A percentile compares a stretch with the other conserved stretches of the same genome.
Evolutionary conservation across 2,329 filamentous ascomycete species (phyloP).

Genomic region (Stemphylium vesicarium): DNA sequence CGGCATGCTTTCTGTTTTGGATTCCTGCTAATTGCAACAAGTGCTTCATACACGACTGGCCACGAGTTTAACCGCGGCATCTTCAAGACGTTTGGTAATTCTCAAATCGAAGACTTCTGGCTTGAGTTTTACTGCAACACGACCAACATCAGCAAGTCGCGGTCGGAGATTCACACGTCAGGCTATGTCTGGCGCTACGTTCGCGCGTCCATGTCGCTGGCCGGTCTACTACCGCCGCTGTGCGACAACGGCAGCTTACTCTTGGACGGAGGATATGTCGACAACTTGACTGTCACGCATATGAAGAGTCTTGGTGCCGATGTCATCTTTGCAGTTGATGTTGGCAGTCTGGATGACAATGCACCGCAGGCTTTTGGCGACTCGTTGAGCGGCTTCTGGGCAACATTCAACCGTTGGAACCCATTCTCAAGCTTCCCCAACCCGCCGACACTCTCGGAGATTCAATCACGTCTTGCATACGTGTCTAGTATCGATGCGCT

Average conservation of each 20-base stretch:
- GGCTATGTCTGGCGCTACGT: slow-evolving; percentile 99
- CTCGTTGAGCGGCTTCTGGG: slow-evolving; percentile 93
- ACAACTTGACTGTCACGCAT: slow-evolving; percentile 94
- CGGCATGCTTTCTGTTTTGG: not conserved
- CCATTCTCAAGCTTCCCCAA: slow-evolving; percentile 89
- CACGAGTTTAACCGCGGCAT: slow-evolving; percentile 99
- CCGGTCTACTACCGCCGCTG: slow-evolving; percentile 87
- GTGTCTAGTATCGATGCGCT: slow-evolving; percentile 94
- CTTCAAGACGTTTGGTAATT: slow-evolving; percentile 96
- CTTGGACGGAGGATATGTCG: slow-evolving; percentile 93
- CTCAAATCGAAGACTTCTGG: slow-evolving; percentile 99
- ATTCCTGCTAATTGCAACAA: slow-evolving; percentile 24
- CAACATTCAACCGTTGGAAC: slow-evolving; percentile 94
- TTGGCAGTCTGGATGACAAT: slow-evolving; percentile 89
- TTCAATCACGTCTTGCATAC: slow-evolving; percentile 92
- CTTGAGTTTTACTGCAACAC: slow-evolving; percentile 99
- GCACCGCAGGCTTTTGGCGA: slow-evolving; percentile 93
- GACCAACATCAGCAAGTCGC: slow-evolving; percentile 95
- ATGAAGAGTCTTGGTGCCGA: slow-evolving; percentile 96
- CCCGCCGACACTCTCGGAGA: slow-evolving; percentile 92
- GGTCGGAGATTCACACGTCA: slow-evolving; percentile 90
- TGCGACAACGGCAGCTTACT: slow-evolving; percentile 98
- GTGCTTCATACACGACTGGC: slow-evolving; percentile 92
- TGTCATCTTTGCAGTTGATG: slow-evolving; percentile 93
- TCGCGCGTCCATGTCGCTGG: slow-evolving; percentile 93